phyloP scores from a whole-genome alignment of 1,284 basidiomycete species.

The Heterobasidion parviporum region DNA sequence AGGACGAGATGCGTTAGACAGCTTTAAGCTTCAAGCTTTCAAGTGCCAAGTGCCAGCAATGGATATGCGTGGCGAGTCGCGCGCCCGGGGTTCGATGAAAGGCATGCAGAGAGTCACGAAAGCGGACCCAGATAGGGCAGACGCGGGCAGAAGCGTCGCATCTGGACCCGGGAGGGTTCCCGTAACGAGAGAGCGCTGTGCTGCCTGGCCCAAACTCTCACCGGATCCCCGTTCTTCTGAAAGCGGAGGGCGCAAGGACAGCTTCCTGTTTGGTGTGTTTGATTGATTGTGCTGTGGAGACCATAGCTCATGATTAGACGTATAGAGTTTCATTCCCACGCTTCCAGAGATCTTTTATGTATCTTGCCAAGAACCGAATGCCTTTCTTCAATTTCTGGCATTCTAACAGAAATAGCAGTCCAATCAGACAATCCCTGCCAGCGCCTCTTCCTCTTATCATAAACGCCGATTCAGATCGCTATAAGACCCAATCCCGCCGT shows the following conservation, averaged over 20 bases:
- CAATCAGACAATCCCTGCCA: neutral
- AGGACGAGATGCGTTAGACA: too few relatives aligned
- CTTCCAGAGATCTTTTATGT: neutral
- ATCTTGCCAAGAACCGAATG: neutral
- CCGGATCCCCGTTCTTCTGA: neutral
- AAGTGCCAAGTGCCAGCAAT: too few relatives aligned
- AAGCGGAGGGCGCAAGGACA: neutral
- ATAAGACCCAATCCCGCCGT: constrained; percentile 7
- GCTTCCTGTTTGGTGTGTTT: neutral
- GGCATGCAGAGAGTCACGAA: too few relatives aligned
- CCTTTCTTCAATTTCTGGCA: neutral
- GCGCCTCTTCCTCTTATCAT: constrained; percentile 9
- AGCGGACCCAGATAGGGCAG: too few relatives aligned
- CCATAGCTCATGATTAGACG: constrained; percentile 12
- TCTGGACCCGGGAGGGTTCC: too few relatives aligned
- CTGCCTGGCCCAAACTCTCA: too few relatives aligned
- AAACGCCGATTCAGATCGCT: constrained; percentile 2
- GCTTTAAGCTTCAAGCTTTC: too few relatives aligned
- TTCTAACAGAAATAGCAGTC: neutral
- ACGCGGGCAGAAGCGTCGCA: too few relatives aligned
- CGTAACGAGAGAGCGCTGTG: too few relatives aligned
- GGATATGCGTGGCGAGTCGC: too few relatives aligned
- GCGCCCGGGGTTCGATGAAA: too few relatives aligned
- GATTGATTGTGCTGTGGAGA: neutral
- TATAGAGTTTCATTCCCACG: constrained; percentile 13